A percentile compares a stretch with the other conserved stretches of the same genome.
phyloP scores from a whole-genome alignment of 139 green algal genomes.

The Tetraselmis striata region DNA sequence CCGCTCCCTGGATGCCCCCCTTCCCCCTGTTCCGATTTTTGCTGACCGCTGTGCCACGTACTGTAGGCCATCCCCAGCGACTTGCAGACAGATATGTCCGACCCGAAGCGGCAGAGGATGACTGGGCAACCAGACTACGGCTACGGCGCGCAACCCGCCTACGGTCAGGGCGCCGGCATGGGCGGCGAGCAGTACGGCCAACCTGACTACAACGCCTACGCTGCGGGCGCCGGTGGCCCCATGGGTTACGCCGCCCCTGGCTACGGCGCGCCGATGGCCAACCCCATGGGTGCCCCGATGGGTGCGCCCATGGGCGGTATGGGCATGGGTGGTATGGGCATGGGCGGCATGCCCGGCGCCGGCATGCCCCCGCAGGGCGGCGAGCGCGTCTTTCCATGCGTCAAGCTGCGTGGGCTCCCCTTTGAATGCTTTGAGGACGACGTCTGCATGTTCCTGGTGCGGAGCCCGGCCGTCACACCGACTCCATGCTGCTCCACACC shows the following conservation, averaged over 20 bases:
- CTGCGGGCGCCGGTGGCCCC: too few relatives aligned
- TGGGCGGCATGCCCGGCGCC: not conserved
- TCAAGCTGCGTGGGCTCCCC: constrained; percentile 65
- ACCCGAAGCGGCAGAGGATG: not conserved
- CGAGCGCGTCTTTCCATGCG: constrained; percentile 39
- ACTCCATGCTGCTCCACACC: too few relatives aligned
- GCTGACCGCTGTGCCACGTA: too few relatives aligned
- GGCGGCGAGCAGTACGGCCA: too few relatives aligned
- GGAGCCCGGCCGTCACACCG: too few relatives aligned
- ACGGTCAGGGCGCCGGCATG: too few relatives aligned
- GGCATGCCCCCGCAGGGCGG: not conserved
- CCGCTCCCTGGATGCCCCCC: too few relatives aligned
- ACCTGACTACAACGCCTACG: too few relatives aligned
- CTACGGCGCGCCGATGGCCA: too few relatives aligned
- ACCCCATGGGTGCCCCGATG: not conserved
- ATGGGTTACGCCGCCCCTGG: not conserved
- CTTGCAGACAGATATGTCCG: too few relatives aligned
- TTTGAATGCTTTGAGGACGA: constrained; percentile 72
- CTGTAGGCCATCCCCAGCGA: too few relatives aligned
- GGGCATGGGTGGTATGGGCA: not conserved
- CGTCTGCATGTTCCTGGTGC: constrained; percentile 69
- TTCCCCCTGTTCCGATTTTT: too few relatives aligned
- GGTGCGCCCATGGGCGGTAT: not conserved
- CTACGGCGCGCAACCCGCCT: not conserved
- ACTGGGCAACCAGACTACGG: not conserved